Percentiles rank a stretch among this genome's conserved stretches.
Evolutionary conservation across 768 basidiomycete species (phyloP).

Genomic region (Tricholoma sp.): DNA sequence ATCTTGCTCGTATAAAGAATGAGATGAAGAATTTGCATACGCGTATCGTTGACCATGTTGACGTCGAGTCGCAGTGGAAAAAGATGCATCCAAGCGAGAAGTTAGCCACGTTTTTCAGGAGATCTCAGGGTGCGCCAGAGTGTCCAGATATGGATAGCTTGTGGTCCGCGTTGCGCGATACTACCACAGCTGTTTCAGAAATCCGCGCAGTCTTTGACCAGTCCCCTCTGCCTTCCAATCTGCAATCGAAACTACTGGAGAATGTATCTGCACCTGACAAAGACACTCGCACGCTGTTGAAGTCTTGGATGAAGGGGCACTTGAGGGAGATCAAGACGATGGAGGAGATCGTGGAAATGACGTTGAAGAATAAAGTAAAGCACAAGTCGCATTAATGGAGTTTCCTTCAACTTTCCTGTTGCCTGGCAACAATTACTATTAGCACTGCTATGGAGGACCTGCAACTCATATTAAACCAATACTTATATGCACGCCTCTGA

Average conservation of each 20-base stretch:
- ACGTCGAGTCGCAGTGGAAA: not conserved
- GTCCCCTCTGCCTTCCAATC: not conserved
- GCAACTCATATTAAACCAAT: too few species aligned
- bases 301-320: not conserved
- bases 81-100: not conserved
- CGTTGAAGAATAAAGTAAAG: not conserved
- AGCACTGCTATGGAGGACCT: too few species aligned
- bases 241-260: not conserved
- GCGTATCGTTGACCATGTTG: not conserved
- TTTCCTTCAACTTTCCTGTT: too few species aligned
- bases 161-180: not conserved
- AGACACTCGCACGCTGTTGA: too few species aligned
- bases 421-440: too few species aligned
- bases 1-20: not conserved
- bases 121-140: not conserved
- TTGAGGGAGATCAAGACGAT: not conserved
- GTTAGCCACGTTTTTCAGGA: not conserved
- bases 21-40: not conserved
- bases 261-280: too few species aligned
- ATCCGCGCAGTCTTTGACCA: not conserved
- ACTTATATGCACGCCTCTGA: too few species aligned
- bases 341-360: not conserved
- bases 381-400: too few species aligned
- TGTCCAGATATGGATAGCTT: not conserved
- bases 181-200: not conserved